Evolutionary conservation across 1,139 yeast genomes (phyloP).

Genomic region (Candida sp.): DNA sequence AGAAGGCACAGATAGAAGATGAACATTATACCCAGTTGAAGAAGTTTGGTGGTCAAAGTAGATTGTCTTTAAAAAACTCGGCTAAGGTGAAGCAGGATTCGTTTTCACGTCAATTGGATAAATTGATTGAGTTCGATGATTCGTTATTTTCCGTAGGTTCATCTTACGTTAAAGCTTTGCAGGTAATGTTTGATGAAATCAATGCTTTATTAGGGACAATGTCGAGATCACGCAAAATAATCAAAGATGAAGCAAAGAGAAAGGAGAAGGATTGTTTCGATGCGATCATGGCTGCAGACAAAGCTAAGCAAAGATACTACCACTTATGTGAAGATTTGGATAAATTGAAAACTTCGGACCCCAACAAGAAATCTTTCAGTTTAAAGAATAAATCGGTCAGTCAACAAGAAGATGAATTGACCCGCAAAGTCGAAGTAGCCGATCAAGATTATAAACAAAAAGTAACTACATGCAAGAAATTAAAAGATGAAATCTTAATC

Average conservation of each 20-base stretch:
- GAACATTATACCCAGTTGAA: conserved; percentile 73
- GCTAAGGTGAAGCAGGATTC: conserved; percentile 63
- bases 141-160: conserved; percentile 67
- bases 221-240: conserved; percentile 64
- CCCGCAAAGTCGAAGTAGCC: conserved; percentile 74
- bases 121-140: conserved; percentile 75
- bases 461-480: conserved; percentile 68
- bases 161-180: conserved; percentile 76
- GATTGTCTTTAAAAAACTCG: conserved; percentile 45
- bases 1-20: conserved; percentile 75
- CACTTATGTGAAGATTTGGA: conserved; percentile 86
- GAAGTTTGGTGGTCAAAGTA: conserved; percentile 58
- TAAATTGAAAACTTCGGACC: conserved; percentile 75
- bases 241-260: conserved; percentile 79
- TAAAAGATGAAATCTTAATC: conserved; percentile 69
- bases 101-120: conserved; percentile 62
- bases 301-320: conserved; percentile 80
- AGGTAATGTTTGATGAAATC: conserved; percentile 83
- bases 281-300: conserved; percentile 79
- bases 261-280: conserved; percentile 84
- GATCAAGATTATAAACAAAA: conserved; percentile 82
- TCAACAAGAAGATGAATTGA: conserved; percentile 91
- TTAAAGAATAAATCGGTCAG: conserved; percentile 74
- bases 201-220: conserved; percentile 69
- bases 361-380: conserved; percentile 77